phyloP scores from a whole-genome alignment of 2,329 filamentous ascomycete species.

The Neopestalotiopsis rosae region DNA sequence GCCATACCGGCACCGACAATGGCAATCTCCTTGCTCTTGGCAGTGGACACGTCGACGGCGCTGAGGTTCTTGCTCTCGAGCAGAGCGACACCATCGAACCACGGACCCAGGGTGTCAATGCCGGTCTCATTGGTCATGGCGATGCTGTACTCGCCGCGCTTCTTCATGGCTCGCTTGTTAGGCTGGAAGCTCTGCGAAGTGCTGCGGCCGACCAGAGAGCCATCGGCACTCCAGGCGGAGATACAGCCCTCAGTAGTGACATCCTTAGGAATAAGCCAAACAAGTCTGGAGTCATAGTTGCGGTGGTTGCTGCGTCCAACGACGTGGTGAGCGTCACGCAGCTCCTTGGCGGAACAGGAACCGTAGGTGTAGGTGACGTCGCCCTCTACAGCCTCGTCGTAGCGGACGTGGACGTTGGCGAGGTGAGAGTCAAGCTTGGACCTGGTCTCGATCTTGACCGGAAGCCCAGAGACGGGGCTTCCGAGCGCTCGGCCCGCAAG shows the following conservation, averaged over 20 bases:
- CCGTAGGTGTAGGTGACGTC: slow-evolving; percentile 40
- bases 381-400: slow-evolving; percentile 30
- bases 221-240: slow-evolving; percentile 42
- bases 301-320: slow-evolving; percentile 27
- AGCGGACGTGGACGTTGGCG: slow-evolving; percentile 39
- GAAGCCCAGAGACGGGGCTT: slow-evolving; percentile 25
- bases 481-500: slow-evolving; percentile 17
- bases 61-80: slow-evolving; percentile 59
- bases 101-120: slow-evolving; percentile 57
- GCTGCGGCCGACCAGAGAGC: slow-evolving; percentile 41
- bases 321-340: slow-evolving; percentile 33
- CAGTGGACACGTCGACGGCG: slow-evolving; percentile 54
- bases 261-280: slow-evolving; percentile 40
- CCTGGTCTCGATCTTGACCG: slow-evolving; percentile 42
- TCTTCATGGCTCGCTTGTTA: slow-evolving; percentile 32
- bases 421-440: slow-evolving; percentile 38
- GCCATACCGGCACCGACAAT: slow-evolving; percentile 72
- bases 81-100: slow-evolving; percentile 69
- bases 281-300: slow-evolving; percentile 33
- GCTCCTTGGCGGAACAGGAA: slow-evolving; percentile 29
- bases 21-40: slow-evolving; percentile 63
- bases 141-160: slow-evolving; percentile 36
- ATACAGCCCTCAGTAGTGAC: slow-evolving; percentile 42
- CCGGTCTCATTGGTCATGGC: slow-evolving; percentile 57
- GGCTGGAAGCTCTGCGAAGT: slow-evolving; percentile 36